Percentiles rank a stretch among this genome's conserved stretches.
phyloP scores from a whole-genome alignment of 768 basidiomycete genomes.

The Boletus eberwhitei region DNA sequence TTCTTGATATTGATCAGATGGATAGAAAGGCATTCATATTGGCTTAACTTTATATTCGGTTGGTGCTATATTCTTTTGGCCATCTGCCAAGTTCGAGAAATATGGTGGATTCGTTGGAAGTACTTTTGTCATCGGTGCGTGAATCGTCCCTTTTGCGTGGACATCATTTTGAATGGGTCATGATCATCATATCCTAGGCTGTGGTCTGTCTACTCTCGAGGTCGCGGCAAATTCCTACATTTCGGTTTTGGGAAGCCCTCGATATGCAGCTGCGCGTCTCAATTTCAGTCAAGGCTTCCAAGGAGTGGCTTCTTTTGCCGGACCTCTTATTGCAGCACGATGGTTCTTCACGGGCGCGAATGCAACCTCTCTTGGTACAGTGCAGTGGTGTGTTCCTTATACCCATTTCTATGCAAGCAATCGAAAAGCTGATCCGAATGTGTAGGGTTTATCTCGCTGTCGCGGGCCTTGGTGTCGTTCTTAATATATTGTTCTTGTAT shows the following conservation, averaged over 20 bases:
- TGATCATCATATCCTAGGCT: constrained; percentile 36
- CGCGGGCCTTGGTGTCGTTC: constrained; percentile 55
- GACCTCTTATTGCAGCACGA: constrained; percentile 70
- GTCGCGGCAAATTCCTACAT: constrained; percentile 83
- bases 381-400: constrained; percentile 49
- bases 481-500: constrained; percentile 65
- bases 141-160: not conserved
- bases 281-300: constrained; percentile 82
- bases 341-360: constrained; percentile 73
- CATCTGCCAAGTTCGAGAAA: constrained; percentile 61
- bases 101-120: constrained; percentile 74
- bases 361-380: constrained; percentile 56
- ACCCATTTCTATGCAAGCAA: not conserved
- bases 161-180: not conserved
- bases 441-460: constrained; percentile 63
- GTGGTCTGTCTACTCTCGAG: constrained; percentile 64
- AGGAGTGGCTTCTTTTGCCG: constrained; percentile 68
- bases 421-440: not conserved
- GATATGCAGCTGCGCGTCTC: constrained; percentile 69
- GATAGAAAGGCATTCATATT: constrained; percentile 57
- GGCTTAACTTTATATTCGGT: constrained; percentile 55
- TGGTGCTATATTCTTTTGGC: constrained; percentile 81
- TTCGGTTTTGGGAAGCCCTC: constrained; percentile 60
- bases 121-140: constrained; percentile 63
- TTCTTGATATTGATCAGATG: not conserved